A percentile compares a stretch with the other conserved stretches of the same genome.
Evolutionary conservation across 1,139 yeast genomes (phyloP).

Genomic region (Blastobotrys indianensis): DNA sequence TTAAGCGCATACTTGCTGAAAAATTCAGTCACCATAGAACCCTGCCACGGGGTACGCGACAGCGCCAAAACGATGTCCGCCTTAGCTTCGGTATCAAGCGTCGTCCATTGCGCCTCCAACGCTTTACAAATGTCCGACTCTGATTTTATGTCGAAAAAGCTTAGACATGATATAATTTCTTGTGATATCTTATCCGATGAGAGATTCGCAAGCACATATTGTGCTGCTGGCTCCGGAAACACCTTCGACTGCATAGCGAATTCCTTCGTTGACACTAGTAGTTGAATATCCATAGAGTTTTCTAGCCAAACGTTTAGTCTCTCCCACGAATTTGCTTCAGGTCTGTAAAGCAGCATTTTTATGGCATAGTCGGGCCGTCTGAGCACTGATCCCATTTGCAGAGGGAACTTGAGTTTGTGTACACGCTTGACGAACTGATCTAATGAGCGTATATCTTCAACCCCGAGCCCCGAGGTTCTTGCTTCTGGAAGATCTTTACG

Average conservation of each 20-base stretch:
- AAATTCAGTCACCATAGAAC: too few species aligned
- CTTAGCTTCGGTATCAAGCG: too few species aligned
- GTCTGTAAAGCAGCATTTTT: slow-evolving; percentile 22
- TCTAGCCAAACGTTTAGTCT: slow-evolving; percentile 27
- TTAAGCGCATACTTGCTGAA: too few species aligned
- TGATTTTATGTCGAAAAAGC: too few species aligned
- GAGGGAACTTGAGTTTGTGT: slow-evolving; percentile 24
- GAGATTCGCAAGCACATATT: slow-evolving; percentile 5
- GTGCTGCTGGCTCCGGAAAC: slow-evolving; percentile 19
- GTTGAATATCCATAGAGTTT: slow-evolving; percentile 17
- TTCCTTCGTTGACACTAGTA: slow-evolving; percentile 14
- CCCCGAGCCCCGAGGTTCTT: slow-evolving; percentile 7
- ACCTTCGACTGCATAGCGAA: slow-evolving; percentile 21
- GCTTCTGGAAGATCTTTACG: slow-evolving; percentile 1
- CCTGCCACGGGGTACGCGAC: too few species aligned
- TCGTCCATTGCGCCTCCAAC: too few species aligned
- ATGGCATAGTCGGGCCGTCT: slow-evolving; percentile 14
- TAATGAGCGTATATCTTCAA: slow-evolving; percentile 20
- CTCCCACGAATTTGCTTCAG: slow-evolving; percentile 21
- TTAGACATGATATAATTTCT: too few species aligned
- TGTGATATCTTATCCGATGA: too few species aligned
- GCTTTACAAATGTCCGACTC: too few species aligned
- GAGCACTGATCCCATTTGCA: slow-evolving; percentile 24
- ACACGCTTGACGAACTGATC: slow-evolving; percentile 21
- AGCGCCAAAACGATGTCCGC: too few species aligned